Conservation (phyloP, 2,329 filamentous ascomycete species). For the Mollisia scopiformis region DNA sequence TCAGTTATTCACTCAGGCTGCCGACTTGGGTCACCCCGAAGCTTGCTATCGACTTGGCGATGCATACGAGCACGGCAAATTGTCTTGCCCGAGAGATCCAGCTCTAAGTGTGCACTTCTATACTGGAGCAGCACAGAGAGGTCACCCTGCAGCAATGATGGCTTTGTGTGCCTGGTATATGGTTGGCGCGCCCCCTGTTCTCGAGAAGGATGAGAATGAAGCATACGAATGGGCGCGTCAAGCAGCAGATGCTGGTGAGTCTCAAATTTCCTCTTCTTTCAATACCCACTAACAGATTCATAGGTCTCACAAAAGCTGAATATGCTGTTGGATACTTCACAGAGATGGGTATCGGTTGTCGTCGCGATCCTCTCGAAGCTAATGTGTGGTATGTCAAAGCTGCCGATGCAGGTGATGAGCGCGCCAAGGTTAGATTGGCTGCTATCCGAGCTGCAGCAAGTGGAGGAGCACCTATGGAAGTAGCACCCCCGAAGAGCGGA, state of each 20-base stretch:
- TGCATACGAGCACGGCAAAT: conserved; percentile 89
- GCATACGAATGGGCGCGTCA: conserved; percentile 94
- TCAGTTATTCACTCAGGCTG: conserved; percentile 91
- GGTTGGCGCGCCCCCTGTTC: conserved; percentile 86
- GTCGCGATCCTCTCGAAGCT: conserved; percentile 90
- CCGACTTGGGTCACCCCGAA: conserved; percentile 86
- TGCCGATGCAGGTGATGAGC: conserved; percentile 87
- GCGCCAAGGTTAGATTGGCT: conserved; percentile 82
- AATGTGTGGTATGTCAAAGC: conserved; percentile 99
- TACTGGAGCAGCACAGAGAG: conserved; percentile 84
- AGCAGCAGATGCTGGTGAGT: conserved; percentile 82
- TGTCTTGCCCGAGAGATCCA: conserved; percentile 87
- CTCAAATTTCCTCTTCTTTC: not conserved
- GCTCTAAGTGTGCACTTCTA: conserved; percentile 97
- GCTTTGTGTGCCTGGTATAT: conserved; percentile 98
- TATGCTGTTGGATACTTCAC: conserved; percentile 97
- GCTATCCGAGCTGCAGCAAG: conserved; percentile 84
- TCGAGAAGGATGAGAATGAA: conserved; percentile 94
- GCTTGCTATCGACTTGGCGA: conserved; percentile 91
- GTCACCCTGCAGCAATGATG: conserved; percentile 92
- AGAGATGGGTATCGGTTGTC: conserved; percentile 96
- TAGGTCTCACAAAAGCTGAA: conserved; percentile 64
- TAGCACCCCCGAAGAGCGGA: conserved; percentile 29
- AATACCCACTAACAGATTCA: conserved; percentile 15
- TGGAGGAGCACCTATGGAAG: conserved; percentile 38